Conservation (phyloP, 768 basidiomycete genomes). For the Holtermannia corniformis region DNA sequence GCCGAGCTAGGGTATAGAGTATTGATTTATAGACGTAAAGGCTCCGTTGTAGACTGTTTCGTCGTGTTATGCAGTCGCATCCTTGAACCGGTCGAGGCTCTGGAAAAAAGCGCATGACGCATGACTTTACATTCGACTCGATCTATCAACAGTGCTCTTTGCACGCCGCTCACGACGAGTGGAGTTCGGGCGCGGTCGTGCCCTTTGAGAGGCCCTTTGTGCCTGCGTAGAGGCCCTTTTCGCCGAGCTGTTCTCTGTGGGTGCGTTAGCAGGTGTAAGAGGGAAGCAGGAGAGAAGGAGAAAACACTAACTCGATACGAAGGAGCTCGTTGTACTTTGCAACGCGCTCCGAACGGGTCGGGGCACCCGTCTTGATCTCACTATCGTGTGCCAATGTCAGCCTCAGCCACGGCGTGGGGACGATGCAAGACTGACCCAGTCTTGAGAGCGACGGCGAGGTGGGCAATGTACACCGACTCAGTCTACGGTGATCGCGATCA, state of each 20-base stretch:
- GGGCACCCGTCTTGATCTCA: conserved; percentile 98
- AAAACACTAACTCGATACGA: conserved; percentile 31
- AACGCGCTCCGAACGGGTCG: conserved; percentile 89
- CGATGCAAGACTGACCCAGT: conserved; percentile 29
- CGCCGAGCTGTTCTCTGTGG: conserved; percentile 67
- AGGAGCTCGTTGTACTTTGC: conserved; percentile 42
- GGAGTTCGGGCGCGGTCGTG: conserved; percentile 52
- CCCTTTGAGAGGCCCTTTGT: conserved; percentile 72
- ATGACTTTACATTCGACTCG: background rate
- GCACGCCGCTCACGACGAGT: conserved; percentile 2
- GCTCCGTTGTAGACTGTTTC: no score
- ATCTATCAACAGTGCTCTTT: background rate
- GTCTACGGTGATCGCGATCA: no score
- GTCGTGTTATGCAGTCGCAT: no score
- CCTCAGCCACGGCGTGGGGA: background rate
- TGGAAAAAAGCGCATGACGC: no score
- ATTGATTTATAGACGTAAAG: no score
- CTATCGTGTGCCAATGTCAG: conserved; percentile 53
- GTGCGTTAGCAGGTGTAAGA: no score
- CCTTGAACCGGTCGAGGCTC: no score
- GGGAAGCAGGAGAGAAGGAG: conserved; percentile 10
- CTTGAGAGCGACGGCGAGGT: conserved; percentile 78
- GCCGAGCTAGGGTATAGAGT: no score
- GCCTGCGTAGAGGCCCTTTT: conserved; percentile 63
- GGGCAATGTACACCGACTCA: conserved; percentile 92